Evolutionary conservation across 768 basidiomycete species (phyloP).

Genomic region (Termitomyces sp.): DNA sequence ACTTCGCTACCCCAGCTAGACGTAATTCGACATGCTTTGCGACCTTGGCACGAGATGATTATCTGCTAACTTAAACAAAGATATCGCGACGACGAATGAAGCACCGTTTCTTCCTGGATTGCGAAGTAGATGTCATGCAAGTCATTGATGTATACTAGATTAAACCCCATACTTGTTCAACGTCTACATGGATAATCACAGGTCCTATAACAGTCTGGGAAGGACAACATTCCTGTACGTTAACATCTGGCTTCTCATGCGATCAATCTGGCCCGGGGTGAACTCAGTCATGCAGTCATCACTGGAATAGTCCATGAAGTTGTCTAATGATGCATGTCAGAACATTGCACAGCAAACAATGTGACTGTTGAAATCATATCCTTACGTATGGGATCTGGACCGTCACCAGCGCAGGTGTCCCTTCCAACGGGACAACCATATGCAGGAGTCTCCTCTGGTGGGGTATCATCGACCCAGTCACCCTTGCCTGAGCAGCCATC

Average conservation of each 20-base stretch:
- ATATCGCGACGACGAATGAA: background rate
- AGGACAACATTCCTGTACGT: slow-evolving; percentile 34
- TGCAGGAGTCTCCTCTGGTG: slow-evolving; percentile 34
- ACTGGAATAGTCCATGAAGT: slow-evolving; percentile 45
- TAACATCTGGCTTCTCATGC: slow-evolving; percentile 30
- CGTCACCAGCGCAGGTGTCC: slow-evolving; percentile 25
- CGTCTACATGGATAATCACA: background rate
- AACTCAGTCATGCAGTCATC: slow-evolving; percentile 43
- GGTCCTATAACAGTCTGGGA: slow-evolving; percentile 10
- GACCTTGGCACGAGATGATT: background rate
- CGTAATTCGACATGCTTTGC: background rate
- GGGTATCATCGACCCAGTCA: slow-evolving; percentile 37
- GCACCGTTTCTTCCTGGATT: background rate
- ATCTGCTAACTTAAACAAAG: background rate
- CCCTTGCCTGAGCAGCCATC: slow-evolving; percentile 33
- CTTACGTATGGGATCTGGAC: slow-evolving; percentile 30
- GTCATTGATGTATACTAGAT: background rate
- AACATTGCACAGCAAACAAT: background rate
- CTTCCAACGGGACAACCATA: slow-evolving; percentile 29
- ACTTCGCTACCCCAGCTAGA: background rate
- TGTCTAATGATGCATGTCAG: slow-evolving; percentile 19
- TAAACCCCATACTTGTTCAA: background rate
- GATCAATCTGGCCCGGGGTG: slow-evolving; percentile 34
- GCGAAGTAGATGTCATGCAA: background rate
- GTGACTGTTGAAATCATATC: background rate